phyloP scores from a whole-genome alignment of 768 basidiomycete species.

The Psilocybe sp. region DNA sequence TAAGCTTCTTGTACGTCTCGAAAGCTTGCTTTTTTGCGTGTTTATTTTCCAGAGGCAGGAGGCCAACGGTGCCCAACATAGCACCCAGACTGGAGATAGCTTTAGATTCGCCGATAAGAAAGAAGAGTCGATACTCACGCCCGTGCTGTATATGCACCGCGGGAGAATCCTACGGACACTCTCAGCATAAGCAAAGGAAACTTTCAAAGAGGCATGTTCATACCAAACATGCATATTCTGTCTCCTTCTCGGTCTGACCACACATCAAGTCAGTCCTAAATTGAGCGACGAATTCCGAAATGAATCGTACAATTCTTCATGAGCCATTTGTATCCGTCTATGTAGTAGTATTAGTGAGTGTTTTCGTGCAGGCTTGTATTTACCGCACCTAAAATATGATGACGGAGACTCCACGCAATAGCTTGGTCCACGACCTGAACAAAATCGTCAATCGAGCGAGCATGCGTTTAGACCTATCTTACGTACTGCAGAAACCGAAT shows the following conservation, averaged over 20 bases:
- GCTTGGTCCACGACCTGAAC: constrained; percentile 11
- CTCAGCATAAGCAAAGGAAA: not conserved
- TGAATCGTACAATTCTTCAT: constrained; percentile 11
- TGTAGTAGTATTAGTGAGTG: not conserved
- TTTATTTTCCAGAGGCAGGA: constrained; percentile 14
- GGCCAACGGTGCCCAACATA: constrained; percentile 17
- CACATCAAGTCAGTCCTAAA: not conserved
- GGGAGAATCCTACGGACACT: constrained; percentile 11
- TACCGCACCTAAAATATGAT: constrained; percentile 13
- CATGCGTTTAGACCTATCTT: not conserved
- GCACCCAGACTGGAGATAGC: constrained; percentile 9
- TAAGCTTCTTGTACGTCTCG: constrained; percentile 6
- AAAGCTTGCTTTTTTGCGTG: constrained; percentile 12
- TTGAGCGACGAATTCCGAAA: no score
- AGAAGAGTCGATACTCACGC: constrained; percentile 5
- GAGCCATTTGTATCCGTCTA: constrained; percentile 15
- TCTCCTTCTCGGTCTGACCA: constrained; percentile 6
- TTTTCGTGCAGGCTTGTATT: not conserved
- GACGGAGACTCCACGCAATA: constrained; percentile 14
- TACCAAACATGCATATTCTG: constrained; percentile 11
- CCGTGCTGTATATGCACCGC: constrained; percentile 19
- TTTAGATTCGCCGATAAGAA: not conserved
- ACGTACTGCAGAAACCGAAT: constrained; percentile 7
- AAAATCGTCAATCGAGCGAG: not conserved
- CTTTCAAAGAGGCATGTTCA: not conserved